These are phyloP conservation scores for Diophrys sp. DNA, from an alignment of 73 alveolate species.

Conservation along the genomic window DNA sequence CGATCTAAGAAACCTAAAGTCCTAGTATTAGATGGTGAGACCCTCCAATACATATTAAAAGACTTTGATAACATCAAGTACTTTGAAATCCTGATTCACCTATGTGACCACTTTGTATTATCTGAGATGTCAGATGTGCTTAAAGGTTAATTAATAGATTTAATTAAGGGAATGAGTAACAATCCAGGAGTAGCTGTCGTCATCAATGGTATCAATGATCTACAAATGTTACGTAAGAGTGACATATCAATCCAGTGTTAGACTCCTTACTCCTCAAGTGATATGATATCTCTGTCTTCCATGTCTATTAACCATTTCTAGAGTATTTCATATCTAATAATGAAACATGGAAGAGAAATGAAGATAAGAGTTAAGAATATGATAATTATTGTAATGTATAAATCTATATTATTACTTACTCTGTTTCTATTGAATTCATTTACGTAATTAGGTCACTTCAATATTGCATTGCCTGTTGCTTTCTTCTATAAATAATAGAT, in stretches of 20 bases:
- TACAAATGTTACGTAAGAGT: neutral
- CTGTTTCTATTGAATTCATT: neutral
- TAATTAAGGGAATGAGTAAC: slow-evolving; percentile 21
- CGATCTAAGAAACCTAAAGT: slow-evolving; percentile 9
- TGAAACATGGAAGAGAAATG: neutral
- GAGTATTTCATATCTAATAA: neutral
- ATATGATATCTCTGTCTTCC: neutral
- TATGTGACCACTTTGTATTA: slow-evolving; percentile 43
- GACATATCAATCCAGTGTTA: neutral
- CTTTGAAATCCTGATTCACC: slow-evolving; percentile 30
- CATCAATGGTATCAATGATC: neutral
- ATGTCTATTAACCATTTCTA: neutral
- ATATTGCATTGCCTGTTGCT: neutral
- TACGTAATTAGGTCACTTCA: neutral
- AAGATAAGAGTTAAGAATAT: neutral
- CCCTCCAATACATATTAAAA: slow-evolving; percentile 28
- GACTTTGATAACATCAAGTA: slow-evolving; percentile 27
- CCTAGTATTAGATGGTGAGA: slow-evolving; percentile 30
- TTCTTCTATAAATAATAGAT: neutral
- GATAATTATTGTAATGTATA: no score
- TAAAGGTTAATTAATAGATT: slow-evolving; percentile 1
- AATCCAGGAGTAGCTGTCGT: slow-evolving; percentile 8
- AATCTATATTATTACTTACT: neutral
- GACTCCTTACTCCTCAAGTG: neutral
- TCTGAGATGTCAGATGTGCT: slow-evolving; percentile 27